These are phyloP conservation scores for Caryocar brasiliense DNA, from an alignment of 441 rosid species.

Conservation along the genomic window DNA sequence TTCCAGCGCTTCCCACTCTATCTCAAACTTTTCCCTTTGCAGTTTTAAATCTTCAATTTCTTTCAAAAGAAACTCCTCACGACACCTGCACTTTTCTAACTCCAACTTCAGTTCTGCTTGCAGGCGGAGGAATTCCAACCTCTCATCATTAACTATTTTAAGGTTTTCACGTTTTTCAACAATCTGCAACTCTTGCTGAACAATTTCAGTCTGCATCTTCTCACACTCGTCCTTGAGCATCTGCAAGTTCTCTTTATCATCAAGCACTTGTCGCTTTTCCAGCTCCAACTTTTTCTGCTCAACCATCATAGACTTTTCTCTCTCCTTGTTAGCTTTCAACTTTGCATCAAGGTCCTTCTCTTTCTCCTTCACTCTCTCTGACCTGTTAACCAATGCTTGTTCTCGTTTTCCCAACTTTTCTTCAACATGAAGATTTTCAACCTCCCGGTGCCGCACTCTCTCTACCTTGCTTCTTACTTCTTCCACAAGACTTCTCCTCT, in stretches of 20 bases:
- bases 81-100: slow-evolving; percentile 40
- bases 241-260: slow-evolving; percentile 42
- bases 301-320: slow-evolving; percentile 41
- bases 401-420: slow-evolving; percentile 54
- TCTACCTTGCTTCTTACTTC: slow-evolving; percentile 43
- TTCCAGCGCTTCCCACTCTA: slow-evolving; percentile 70
- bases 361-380: slow-evolving; percentile 57
- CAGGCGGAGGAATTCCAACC: slow-evolving; percentile 48
- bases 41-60: slow-evolving; percentile 57
- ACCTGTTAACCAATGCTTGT: slow-evolving; percentile 42
- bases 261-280: slow-evolving; percentile 40
- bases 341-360: slow-evolving; percentile 56
- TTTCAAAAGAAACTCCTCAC: slow-evolving; percentile 51
- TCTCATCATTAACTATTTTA: slow-evolving; percentile 48
- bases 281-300: slow-evolving; percentile 54
- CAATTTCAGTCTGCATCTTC: slow-evolving; percentile 47
- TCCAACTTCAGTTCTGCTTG: slow-evolving; percentile 63
- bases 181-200: slow-evolving; percentile 47
- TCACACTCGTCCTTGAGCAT: slow-evolving; percentile 54
- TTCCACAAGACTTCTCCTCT: slow-evolving; percentile 45
- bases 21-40: slow-evolving; percentile 67
- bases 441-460: slow-evolving; percentile 36
- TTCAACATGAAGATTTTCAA: slow-evolving; percentile 41
- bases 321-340: slow-evolving; percentile 44
- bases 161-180: slow-evolving; percentile 49